Conservation (phyloP, 176 grass and related monocot genomes). For the Ensete ventricosum region DNA sequence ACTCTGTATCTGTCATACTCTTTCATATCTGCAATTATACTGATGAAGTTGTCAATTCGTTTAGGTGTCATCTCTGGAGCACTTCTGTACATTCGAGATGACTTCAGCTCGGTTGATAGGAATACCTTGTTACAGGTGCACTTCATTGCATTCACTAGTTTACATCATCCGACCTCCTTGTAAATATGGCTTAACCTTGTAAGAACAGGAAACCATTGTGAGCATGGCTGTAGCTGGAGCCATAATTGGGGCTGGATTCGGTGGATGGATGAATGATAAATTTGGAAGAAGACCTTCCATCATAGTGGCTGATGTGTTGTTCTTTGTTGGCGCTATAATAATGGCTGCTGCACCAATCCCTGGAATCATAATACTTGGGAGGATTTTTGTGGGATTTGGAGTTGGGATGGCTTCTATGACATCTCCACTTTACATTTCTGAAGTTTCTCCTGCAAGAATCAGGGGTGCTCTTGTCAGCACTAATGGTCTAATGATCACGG, state of each 20-base stretch:
- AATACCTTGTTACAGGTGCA: constrained; percentile 64
- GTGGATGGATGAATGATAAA: constrained; percentile 90
- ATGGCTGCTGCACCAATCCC: constrained; percentile 72
- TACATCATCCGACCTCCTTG: neutral
- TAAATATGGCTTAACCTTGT: neutral
- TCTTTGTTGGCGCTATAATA: constrained; percentile 57
- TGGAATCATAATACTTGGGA: constrained; percentile 78
- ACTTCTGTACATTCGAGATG: constrained; percentile 82
- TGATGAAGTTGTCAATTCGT: neutral
- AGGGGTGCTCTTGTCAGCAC: constrained; percentile 85
- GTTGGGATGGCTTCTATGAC: constrained; percentile 99
- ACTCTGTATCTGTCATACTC: neutral
- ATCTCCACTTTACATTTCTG: constrained; percentile 88
- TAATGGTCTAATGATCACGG: constrained; percentile 93
- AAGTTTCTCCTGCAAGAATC: constrained; percentile 88
- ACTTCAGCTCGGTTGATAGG: constrained; percentile 54
- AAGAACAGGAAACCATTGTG: constrained; percentile 82
- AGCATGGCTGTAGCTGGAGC: constrained; percentile 96
- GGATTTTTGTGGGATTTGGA: constrained; percentile 82
- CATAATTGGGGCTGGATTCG: constrained; percentile 78
- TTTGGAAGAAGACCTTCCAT: constrained; percentile 80
- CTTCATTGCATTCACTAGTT: neutral
- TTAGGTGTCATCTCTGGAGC: constrained; percentile 97
- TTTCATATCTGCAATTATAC: neutral
- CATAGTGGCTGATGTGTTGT: constrained; percentile 65